Percentiles rank a stretch among this genome's conserved stretches.
Evolutionary conservation across 768 basidiomycete species (phyloP).

Genomic region (Grammothele lineata): DNA sequence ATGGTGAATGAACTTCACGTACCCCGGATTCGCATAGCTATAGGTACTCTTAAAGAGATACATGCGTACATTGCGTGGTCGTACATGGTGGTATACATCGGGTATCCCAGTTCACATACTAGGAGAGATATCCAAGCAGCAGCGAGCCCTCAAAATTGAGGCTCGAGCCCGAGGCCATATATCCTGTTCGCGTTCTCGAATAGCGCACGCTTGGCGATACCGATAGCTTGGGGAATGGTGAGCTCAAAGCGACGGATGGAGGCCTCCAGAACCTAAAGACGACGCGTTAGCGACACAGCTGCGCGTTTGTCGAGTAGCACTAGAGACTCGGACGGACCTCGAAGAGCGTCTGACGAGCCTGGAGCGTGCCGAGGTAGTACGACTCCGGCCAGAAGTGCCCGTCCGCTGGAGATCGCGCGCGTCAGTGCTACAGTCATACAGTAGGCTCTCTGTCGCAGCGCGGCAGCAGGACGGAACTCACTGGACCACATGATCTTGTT

Average conservation of each 20-base stretch:
- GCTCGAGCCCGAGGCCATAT: conserved; percentile 51
- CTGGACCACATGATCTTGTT: conserved; percentile 84
- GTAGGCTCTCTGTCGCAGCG: no score
- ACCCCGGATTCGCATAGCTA: no score
- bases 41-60: no score
- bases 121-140: no score
- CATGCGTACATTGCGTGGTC: no score
- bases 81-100: no score
- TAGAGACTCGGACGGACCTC: conserved; percentile 35
- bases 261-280: conserved; percentile 58
- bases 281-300: no score
- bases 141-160: no score
- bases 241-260: conserved; percentile 46
- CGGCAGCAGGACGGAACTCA: conserved; percentile 30
- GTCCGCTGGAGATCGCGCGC: conserved; percentile 38
- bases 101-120: no score
- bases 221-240: conserved; percentile 48
- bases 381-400: conserved; percentile 76
- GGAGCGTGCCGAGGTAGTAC: conserved; percentile 62
- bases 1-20: no score
- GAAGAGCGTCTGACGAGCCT: conserved; percentile 59
- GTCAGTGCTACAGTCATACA: background rate
- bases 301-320: no score
- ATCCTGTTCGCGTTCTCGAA: conserved; percentile 66
- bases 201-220: conserved; percentile 50